Conservation (phyloP, 2,329 filamentous ascomycete species). For the Trichophyton simii region DNA sequence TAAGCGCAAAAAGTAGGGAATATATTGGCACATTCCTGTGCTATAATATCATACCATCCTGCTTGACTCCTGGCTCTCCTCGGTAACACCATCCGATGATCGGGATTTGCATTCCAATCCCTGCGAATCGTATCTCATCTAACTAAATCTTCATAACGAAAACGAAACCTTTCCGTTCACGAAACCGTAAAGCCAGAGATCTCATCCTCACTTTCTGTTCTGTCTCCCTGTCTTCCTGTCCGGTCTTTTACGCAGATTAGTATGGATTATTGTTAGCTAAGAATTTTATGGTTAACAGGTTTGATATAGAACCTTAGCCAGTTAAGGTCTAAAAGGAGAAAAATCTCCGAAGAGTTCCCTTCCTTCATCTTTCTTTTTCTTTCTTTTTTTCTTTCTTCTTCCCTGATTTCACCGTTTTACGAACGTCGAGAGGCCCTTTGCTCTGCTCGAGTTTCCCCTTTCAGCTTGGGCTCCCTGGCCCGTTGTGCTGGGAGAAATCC, state of each 20-base stretch:
- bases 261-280: neutral
- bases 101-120: conserved; percentile 2
- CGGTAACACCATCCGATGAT: conserved; percentile 1
- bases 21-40: neutral
- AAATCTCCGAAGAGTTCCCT: neutral
- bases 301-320: neutral
- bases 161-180: neutral
- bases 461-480: neutral
- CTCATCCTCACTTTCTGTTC: neutral
- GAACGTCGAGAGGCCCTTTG: neutral
- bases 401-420: neutral
- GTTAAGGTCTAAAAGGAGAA: neutral
- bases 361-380: neutral
- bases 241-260: neutral
- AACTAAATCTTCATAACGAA: conserved; percentile 2
- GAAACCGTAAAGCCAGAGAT: neutral
- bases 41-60: neutral
- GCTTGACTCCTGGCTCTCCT: neutral
- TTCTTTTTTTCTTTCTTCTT: neutral
- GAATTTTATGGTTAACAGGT: neutral
- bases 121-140: conserved; percentile 2
- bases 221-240: neutral
- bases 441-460: neutral
- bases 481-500: neutral
- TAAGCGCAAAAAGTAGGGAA: neutral